Conservation (phyloP, 768 basidiomycete species). For the Auriscalpium microsporum region DNA sequence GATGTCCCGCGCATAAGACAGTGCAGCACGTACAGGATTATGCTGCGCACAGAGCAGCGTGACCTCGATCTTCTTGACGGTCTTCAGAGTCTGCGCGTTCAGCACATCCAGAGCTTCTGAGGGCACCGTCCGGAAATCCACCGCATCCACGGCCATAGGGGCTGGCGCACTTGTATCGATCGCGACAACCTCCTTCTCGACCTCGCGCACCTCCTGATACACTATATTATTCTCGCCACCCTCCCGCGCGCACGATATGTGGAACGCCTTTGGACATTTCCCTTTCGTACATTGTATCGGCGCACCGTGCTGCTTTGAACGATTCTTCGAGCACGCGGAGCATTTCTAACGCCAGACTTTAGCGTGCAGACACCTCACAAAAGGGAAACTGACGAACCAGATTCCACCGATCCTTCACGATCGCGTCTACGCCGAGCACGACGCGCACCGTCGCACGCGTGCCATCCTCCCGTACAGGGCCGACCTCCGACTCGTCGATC, state of each 20-base stretch:
- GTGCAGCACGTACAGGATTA: constrained; percentile 64
- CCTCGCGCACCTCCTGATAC: constrained; percentile 54
- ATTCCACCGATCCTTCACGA: constrained; percentile 90
- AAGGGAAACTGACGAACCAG: constrained; percentile 47
- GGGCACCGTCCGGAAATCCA: background rate
- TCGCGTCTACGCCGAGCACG: constrained; percentile 80
- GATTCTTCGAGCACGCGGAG: constrained; percentile 65
- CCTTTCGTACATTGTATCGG: constrained; percentile 92
- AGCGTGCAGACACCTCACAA: background rate
- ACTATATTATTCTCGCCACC: constrained; percentile 44
- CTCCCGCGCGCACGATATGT: constrained; percentile 79
- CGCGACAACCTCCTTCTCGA: constrained; percentile 76
- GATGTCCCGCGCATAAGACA: background rate
- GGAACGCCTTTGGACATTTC: constrained; percentile 89
- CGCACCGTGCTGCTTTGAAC: constrained; percentile 62
- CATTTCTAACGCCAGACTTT: constrained; percentile 64
- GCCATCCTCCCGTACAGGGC: constrained; percentile 24
- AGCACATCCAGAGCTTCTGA: constrained; percentile 2
- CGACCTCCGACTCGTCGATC: constrained; percentile 60
- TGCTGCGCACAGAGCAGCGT: constrained; percentile 80
- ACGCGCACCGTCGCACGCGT: constrained; percentile 33
- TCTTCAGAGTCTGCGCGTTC: constrained; percentile 41
- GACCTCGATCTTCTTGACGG: constrained; percentile 65
- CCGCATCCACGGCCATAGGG: constrained; percentile 27
- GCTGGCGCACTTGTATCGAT: constrained; percentile 28